Evolutionary conservation across 1,284 basidiomycete genomes (phyloP).

Genomic region (Pyrrhoderma lamaoense): DNA sequence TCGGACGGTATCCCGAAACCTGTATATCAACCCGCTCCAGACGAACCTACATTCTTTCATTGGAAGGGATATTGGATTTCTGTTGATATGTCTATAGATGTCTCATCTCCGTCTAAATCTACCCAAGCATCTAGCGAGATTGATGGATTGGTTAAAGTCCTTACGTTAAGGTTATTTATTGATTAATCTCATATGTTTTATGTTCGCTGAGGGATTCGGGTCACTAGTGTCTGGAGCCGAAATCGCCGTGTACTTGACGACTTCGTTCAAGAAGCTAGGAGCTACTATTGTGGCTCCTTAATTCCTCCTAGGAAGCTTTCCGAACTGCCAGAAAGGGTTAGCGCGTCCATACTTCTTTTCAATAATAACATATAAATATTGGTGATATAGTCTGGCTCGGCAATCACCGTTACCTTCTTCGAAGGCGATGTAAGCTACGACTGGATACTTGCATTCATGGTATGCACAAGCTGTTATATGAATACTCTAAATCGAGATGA

Average conservation of each 20-base stretch:
- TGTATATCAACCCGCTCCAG: constrained; percentile 14
- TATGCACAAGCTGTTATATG: not conserved
- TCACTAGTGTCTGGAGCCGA: constrained; percentile 15
- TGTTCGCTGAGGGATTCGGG: not conserved
- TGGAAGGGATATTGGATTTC: constrained; percentile 15
- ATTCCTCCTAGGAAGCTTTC: constrained; percentile 10
- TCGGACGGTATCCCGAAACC: constrained; percentile 11
- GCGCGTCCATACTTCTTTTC: not conserved
- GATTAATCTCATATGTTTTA: not conserved
- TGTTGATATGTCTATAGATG: constrained; percentile 6
- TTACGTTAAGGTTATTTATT: constrained; percentile 9
- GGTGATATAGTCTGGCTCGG: constrained; percentile 7
- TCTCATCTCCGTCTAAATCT: not conserved
- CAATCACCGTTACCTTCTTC: constrained; percentile 9
- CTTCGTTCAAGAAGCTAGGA: constrained; percentile 16
- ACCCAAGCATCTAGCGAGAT: no score
- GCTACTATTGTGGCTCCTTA: constrained; percentile 11
- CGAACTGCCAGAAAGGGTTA: constrained; percentile 8
- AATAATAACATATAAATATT: not conserved
- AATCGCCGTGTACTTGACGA: constrained; percentile 17
- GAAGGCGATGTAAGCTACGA: constrained; percentile 15
- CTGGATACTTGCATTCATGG: constrained; percentile 16
- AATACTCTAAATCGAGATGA: not conserved
- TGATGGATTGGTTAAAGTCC: constrained; percentile 1
- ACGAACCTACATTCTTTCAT: constrained; percentile 11